phyloP scores from a whole-genome alignment of 2,329 filamentous ascomycete genomes.

The Pestalotiopsis sp. region DNA sequence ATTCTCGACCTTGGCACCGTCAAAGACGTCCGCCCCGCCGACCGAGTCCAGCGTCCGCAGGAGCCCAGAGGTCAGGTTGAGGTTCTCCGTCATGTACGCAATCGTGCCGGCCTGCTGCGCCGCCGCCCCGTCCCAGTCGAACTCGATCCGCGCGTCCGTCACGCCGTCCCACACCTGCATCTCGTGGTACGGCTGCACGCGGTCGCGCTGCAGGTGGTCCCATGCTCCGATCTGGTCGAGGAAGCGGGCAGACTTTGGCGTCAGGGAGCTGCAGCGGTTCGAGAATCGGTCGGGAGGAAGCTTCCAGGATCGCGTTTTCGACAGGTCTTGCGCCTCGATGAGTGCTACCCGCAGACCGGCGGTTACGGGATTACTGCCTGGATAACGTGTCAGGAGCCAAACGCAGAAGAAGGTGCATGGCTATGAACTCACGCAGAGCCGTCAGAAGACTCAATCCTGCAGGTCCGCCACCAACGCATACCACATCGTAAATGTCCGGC shows the following conservation, averaged over 20 bases:
- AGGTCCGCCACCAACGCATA: constrained; percentile 88
- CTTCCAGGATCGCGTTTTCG: constrained; percentile 67
- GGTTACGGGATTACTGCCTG: constrained; percentile 77
- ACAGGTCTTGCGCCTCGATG: constrained; percentile 85
- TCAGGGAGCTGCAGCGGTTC: constrained; percentile 94
- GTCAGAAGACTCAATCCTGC: constrained; percentile 83
- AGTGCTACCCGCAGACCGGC: constrained; percentile 81
- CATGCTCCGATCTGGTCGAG: constrained; percentile 84
- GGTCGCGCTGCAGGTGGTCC: constrained; percentile 71
- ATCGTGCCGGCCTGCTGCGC: constrained; percentile 58
- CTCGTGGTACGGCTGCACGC: constrained; percentile 86
- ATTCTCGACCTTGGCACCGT: constrained; percentile 76
- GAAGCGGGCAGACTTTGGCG: constrained; percentile 83
- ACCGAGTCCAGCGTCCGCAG: constrained; percentile 73
- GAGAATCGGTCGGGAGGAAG: constrained; percentile 74
- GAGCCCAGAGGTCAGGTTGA: constrained; percentile 82
- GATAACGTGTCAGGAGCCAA: not conserved
- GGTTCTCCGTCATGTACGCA: constrained; percentile 96
- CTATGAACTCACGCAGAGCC: constrained; percentile 66
- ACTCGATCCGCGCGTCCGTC: constrained; percentile 83
- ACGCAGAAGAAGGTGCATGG: not conserved
- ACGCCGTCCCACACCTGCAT: constrained; percentile 99
- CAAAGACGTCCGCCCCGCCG: constrained; percentile 71
- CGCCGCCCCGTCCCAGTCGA: constrained; percentile 68
- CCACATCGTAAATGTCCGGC: constrained; percentile 87